phyloP scores from a whole-genome alignment of 2,329 filamentous ascomycete genomes.

The Trichoderma sp. region DNA sequence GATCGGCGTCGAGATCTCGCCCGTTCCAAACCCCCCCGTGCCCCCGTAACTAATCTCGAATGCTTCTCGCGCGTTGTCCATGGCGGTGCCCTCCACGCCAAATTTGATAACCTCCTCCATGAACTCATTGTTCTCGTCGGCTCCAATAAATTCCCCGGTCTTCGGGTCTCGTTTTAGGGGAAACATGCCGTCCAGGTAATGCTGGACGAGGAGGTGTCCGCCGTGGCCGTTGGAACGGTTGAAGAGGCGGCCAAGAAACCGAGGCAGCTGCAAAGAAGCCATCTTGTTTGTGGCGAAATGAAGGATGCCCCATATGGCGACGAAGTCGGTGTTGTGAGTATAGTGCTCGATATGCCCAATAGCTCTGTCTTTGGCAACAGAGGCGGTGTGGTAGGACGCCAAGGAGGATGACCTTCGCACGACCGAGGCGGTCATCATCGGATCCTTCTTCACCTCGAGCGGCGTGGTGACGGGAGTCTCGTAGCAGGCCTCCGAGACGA shows the following conservation, averaged over 20 bases:
- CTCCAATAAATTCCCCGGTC: slow-evolving; percentile 47
- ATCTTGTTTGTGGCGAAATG: slow-evolving; percentile 59
- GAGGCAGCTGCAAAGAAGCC: slow-evolving; percentile 52
- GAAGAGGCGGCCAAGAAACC: slow-evolving; percentile 66
- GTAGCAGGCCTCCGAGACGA: slow-evolving; percentile 44
- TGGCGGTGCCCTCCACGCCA: slow-evolving; percentile 49
- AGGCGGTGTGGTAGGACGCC: slow-evolving; percentile 43
- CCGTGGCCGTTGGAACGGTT: slow-evolving; percentile 52
- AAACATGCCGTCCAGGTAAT: slow-evolving; percentile 65
- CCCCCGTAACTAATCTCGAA: slow-evolving; percentile 53
- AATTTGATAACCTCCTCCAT: slow-evolving; percentile 61
- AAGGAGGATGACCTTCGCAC: slow-evolving; percentile 36
- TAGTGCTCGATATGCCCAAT: slow-evolving; percentile 81
- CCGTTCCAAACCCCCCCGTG: slow-evolving; percentile 43
- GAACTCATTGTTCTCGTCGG: slow-evolving; percentile 57
- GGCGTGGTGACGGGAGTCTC: slow-evolving; percentile 33
- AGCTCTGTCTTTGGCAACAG: slow-evolving; percentile 49
- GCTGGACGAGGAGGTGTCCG: slow-evolving; percentile 62
- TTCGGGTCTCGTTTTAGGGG: slow-evolving; percentile 50
- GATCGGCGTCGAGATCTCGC: slow-evolving; percentile 41
- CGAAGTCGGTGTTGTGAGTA: slow-evolving; percentile 72
- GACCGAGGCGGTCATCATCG: slow-evolving; percentile 29
- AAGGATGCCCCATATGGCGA: slow-evolving; percentile 73
- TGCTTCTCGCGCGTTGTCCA: slow-evolving; percentile 49
- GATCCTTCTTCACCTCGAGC: slow-evolving; percentile 31